Evolutionary conservation across 1,139 yeast species (phyloP), one percentile per base, ranked within the genome.

Genomic region (Pichia sp.): DNA sequence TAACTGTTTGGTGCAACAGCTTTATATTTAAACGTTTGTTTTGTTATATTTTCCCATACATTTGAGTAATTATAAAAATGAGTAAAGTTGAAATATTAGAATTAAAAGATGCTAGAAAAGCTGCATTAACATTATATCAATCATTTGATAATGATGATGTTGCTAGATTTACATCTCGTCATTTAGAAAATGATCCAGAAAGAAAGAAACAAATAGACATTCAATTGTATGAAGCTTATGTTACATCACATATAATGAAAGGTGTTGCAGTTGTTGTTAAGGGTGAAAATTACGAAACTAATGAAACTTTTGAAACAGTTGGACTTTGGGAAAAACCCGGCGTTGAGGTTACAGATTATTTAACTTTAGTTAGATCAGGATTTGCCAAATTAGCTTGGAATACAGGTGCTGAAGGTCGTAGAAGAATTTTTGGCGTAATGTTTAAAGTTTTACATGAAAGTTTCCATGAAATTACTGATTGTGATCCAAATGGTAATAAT

Each of bases 251-350:
- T 62, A 72, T 83, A 45, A 63, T 73, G 55, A 75, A 78, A 52
- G 88, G 88, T 1, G 56, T 80, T 19, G 82, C 77, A 27, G 64
- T 81, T 38, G 86, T 80, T 6, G 70, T 67, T 14, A 66, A 62
- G 42, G 70, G 71, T 28, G 70, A 65, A 1, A 56, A 58, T 44
- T 62, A 60, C 49, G 69, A 67, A 46, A 36, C 52, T 9, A 55
- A 50, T 36, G 74, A 74, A 13, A 72, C 71, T 14, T 83, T 78
- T 64, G 87, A 83, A 65, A 81, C 85, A 5, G 84, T 83, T 30
- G 79, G 84, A 11, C 66, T 81, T 41, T 83, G 87, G 87, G 72
- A 83, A 45, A 72, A 74, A 18, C 87, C 87, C 5, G 75, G 64
- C 3, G 59, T 84, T 1, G 72, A 79, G 51, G 70, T 70, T 53